These are phyloP conservation scores for Starmerella ratchasimensis DNA, from an alignment of 805 yeast species.

Conservation along the genomic window DNA sequence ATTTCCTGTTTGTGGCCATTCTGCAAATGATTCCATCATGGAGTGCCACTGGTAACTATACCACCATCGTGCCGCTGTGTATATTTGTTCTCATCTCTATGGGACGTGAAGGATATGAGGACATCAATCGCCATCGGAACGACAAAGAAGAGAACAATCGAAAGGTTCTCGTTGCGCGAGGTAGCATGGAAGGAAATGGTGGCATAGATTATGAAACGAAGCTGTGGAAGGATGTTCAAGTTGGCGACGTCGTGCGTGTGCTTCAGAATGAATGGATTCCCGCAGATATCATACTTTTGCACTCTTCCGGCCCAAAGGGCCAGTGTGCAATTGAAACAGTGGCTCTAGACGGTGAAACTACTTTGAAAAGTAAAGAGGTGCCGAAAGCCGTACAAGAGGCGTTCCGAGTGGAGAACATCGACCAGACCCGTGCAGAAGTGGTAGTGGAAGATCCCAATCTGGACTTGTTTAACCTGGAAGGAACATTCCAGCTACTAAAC, in stretches of 20 bases:
- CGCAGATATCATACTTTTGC: slow-evolving; percentile 67
- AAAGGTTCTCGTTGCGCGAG: slow-evolving; percentile 30
- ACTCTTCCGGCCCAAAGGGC: slow-evolving; percentile 45
- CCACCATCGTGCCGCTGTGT: slow-evolving; percentile 80
- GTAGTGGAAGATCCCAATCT: slow-evolving; percentile 82
- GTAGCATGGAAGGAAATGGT: slow-evolving; percentile 6
- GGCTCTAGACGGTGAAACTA: slow-evolving; percentile 97
- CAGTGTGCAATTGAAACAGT: slow-evolving; percentile 79
- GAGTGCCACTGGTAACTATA: slow-evolving; percentile 93
- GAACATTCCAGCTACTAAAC: slow-evolving; percentile 32
- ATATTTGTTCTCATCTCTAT: slow-evolving; percentile 82
- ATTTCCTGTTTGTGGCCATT: slow-evolving; percentile 78
- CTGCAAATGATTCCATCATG: slow-evolving; percentile 92
- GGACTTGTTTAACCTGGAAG: slow-evolving; percentile 86
- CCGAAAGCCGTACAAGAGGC: slow-evolving; percentile 45
- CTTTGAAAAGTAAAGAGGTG: slow-evolving; percentile 61
- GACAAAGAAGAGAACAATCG: slow-evolving; percentile 76
- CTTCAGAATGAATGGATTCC: slow-evolving; percentile 85
- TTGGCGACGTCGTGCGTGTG: slow-evolving; percentile 73
- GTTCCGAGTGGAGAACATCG: slow-evolving; percentile 31
- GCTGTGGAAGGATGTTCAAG: slow-evolving; percentile 65
- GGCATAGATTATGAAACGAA: slow-evolving; percentile 24
- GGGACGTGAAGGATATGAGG: slow-evolving; percentile 87
- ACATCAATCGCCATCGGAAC: slow-evolving; percentile 69
- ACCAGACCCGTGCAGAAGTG: slow-evolving; percentile 26